Conservation (phyloP, 148 eudicot genomes). For the Vaccinium myrtillus region DNA sequence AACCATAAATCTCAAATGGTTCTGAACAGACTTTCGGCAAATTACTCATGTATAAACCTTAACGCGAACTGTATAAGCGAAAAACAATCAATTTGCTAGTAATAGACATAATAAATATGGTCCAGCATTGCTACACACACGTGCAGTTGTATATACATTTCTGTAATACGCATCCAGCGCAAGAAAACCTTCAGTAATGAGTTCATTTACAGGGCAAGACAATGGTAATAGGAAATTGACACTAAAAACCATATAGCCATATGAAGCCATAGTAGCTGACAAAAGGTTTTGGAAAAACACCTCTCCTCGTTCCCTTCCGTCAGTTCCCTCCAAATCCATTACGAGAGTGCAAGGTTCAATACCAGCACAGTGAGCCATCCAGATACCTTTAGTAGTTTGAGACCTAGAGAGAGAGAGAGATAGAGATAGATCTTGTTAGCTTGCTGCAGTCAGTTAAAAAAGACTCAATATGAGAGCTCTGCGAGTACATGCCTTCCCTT, state of each 20-base stretch:
- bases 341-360: constrained; percentile 94
- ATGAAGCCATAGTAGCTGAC: constrained; percentile 3
- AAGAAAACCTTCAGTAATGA: not conserved
- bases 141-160: not conserved
- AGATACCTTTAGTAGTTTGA: constrained; percentile 96
- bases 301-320: constrained; percentile 99
- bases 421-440: constrained; percentile 11
- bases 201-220: not conserved
- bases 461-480: constrained; percentile 11
- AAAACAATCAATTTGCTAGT: not conserved
- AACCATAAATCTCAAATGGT: not conserved
- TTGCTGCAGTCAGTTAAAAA: not conserved
- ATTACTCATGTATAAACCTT: not conserved
- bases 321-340: constrained; percentile 99
- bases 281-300: constrained; percentile 28
- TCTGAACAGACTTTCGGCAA: not conserved
- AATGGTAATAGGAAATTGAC: not conserved
- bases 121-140: not conserved
- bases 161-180: not conserved
- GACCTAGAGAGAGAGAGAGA: constrained; percentile 42
- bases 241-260: not conserved
- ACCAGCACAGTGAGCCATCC: constrained; percentile 90
- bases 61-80: not conserved
- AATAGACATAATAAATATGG: too few species aligned
- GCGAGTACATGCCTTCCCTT: constrained; percentile 68